phyloP scores from a whole-genome alignment of 2,329 filamentous ascomycete genomes.

The Alternaria atra region DNA sequence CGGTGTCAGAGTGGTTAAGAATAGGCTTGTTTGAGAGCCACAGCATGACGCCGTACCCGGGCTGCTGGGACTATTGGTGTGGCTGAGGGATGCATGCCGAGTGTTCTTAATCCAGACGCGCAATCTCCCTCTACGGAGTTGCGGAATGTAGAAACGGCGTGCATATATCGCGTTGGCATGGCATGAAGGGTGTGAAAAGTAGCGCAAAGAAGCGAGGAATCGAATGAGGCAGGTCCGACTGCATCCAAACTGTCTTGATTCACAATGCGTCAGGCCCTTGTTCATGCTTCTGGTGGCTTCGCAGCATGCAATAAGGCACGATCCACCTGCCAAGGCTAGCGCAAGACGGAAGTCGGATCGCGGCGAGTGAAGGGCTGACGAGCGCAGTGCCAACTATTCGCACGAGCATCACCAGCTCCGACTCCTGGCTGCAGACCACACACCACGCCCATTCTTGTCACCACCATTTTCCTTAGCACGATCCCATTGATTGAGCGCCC shows the following conservation, averaged over 20 bases:
- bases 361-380: conserved; percentile 18
- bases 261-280: background rate
- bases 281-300: background rate
- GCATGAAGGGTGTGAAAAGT: background rate
- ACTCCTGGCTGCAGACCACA: conserved; percentile 17
- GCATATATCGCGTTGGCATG: background rate
- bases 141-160: background rate
- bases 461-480: conserved; percentile 12
- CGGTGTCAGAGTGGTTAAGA: conserved; percentile 1
- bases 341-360: conserved; percentile 25
- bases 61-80: conserved; percentile 22
- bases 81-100: conserved; percentile 20
- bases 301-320: conserved; percentile 21
- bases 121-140: conserved; percentile 25
- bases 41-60: conserved; percentile 19
- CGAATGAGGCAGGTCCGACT: background rate
- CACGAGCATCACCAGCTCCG: conserved; percentile 13
- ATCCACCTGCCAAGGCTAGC: conserved; percentile 21
- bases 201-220: background rate
- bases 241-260: conserved; percentile 1
- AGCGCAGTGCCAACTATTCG: conserved; percentile 13
- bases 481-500: conserved; percentile 3
- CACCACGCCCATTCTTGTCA: conserved; percentile 28
- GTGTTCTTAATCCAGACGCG: conserved; percentile 23
- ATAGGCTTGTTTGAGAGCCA: conserved; percentile 17